Evolutionary conservation across 805 yeast species (phyloP), one percentile per base, ranked within the genome.

Genomic region (Komagataella mondaviorum): DNA sequence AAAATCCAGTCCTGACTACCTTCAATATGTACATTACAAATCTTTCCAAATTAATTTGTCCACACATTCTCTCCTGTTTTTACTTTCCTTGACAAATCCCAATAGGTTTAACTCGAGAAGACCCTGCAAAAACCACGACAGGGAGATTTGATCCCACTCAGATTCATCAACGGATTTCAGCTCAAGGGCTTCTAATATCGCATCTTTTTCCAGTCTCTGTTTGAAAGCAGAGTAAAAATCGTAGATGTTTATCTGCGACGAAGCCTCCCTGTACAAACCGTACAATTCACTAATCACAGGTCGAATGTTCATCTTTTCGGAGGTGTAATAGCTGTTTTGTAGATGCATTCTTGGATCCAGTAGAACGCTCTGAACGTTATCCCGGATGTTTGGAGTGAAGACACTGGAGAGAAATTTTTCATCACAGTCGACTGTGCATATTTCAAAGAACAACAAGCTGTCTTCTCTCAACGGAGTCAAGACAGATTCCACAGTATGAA

Each of bases 261-360:
- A 85, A 0, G 96, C 90, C 57, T 89, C 96, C 53, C 93, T 77
- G 62, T 83, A 84, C 14, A 87, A 70, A 48, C 78, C 75, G 65
- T 78, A 89, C 51, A 89, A 62, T 49, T 75, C 77, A 30, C 77
- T 68, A 6, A 81, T 59, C 3, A 78, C 67, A 10, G 52, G 52
- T 17, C 52, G 4, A 61, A 57, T 1, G 89, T 89, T 18, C 74
- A 1, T 63, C 47, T 47, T 65, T 60, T 55, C 67, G 67, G 22
- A 76, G 54, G 47, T 22, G 18, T 22, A 20, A 22, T 20, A 46
- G 23, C 8, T 46, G 10, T 18, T 22, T 7, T 22, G 16, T 17
- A n/a, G 17, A 17, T 23, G 23, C 48, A 17, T 46, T 16, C 30
- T 46, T 6, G 50, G 50, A 16, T 48, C 50, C 8, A 20, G 22